Evolutionary conservation across 2,329 filamentous ascomycete genomes (phyloP).

Genomic region (Stachybotrys chartarum): DNA sequence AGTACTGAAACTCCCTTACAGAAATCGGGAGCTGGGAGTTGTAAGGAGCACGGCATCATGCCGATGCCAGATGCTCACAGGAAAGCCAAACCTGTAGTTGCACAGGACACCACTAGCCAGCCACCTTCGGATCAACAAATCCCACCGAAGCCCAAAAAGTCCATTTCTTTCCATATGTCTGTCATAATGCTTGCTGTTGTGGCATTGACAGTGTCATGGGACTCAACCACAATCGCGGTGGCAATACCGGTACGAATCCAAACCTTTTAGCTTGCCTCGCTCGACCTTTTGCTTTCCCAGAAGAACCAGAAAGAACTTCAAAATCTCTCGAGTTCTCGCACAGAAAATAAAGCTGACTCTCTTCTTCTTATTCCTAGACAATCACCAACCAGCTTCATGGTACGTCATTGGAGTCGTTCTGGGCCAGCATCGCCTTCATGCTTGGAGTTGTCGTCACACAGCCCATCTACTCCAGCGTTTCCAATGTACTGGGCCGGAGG

Average conservation of each 20-base stretch:
- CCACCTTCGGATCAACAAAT: too few species aligned
- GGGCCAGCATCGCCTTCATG: constrained; percentile 64
- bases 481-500: constrained; percentile 26
- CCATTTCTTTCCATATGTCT: neutral
- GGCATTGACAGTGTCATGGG: neutral
- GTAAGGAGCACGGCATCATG: too few species aligned
- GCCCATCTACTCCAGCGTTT: constrained; percentile 31
- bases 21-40: too few species aligned
- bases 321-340: too few species aligned
- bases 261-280: neutral
- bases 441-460: constrained; percentile 56
- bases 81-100: too few species aligned
- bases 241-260: neutral
- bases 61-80: too few species aligned
- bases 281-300: neutral
- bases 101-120: too few species aligned
- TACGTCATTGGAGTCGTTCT: constrained; percentile 57
- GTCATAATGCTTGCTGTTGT: neutral
- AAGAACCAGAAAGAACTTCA: too few species aligned
- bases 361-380: constrained; percentile 6
- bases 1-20: too few species aligned
- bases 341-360: too few species aligned
- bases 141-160: neutral
- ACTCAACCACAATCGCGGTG: neutral
- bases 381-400: constrained; percentile 45